A percentile compares a stretch with the other conserved stretches of the same genome.
Evolutionary conservation across 148 eudicot genomes (phyloP).

Genomic region (Silene uniflora): DNA sequence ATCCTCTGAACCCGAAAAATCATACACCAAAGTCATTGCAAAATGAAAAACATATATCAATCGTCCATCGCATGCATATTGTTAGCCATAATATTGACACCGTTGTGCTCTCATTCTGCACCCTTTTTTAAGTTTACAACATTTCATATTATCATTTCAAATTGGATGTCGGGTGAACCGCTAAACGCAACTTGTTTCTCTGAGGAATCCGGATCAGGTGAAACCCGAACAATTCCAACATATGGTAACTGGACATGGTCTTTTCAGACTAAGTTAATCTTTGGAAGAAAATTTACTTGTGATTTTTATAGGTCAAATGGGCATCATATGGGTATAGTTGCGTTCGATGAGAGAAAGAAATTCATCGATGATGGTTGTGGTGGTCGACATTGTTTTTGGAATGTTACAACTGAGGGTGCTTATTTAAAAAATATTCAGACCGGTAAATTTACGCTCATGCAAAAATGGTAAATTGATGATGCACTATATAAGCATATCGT

Average conservation of each 20-base stretch:
- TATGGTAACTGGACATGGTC: neutral
- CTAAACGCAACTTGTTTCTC: neutral
- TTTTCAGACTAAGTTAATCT: neutral
- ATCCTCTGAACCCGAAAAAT: neutral
- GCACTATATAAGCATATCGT: neutral
- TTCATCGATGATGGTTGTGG: constrained; percentile 1
- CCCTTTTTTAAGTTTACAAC: neutral
- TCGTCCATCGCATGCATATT: neutral
- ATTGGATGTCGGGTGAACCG: neutral
- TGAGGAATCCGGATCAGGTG: neutral
- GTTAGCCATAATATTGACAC: neutral
- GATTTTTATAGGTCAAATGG: neutral
- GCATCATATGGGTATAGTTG: neutral
- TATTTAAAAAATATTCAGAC: neutral
- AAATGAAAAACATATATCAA: neutral
- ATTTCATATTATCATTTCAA: neutral
- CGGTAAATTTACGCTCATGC: neutral
- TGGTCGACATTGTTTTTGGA: constrained; percentile 9
- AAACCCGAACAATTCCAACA: neutral
- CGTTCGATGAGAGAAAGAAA: neutral
- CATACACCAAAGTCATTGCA: neutral
- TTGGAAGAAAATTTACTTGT: neutral
- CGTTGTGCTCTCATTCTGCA: neutral
- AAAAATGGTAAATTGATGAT: neutral
- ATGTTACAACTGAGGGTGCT: neutral